Evolutionary conservation across 2,329 filamentous ascomycete genomes (phyloP).

Genomic region (Fusarium multiceps): DNA sequence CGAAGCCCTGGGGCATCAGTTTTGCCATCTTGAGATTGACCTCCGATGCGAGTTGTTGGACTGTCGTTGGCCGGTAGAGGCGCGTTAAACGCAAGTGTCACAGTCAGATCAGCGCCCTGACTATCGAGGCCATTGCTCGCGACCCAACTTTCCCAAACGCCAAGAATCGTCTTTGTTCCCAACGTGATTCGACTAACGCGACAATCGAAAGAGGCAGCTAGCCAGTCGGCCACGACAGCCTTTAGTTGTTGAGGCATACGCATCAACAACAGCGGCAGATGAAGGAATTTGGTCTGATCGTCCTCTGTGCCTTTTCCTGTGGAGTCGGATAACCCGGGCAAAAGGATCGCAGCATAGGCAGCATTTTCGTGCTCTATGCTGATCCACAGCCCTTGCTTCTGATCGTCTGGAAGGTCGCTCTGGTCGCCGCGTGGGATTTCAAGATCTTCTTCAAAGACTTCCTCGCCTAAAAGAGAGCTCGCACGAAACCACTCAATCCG

Average conservation of each 20-base stretch:
- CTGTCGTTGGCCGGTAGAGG: conserved; percentile 44
- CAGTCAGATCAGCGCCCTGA: conserved; percentile 57
- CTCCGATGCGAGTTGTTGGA: conserved; percentile 16
- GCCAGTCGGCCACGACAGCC: conserved; percentile 61
- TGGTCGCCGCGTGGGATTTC: conserved; percentile 22
- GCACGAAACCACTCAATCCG: conserved; percentile 60
- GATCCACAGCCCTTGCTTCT: conserved; percentile 56
- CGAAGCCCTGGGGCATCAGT: conserved; percentile 48
- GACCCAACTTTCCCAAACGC: conserved; percentile 65
- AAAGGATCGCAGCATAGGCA: conserved; percentile 61
- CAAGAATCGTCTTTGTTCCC: conserved; percentile 62
- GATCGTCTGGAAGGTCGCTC: conserved; percentile 38
- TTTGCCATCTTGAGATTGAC: conserved; percentile 31
- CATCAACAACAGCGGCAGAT: conserved; percentile 64
- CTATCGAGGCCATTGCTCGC: conserved; percentile 51
- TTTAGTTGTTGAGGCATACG: conserved; percentile 67
- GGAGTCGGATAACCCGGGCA: conserved; percentile 53
- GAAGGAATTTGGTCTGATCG: conserved; percentile 53
- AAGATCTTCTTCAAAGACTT: conserved; percentile 32
- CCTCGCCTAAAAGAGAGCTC: conserved; percentile 48
- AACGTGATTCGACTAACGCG: conserved; percentile 63
- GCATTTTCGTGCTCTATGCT: conserved; percentile 65
- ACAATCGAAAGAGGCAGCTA: conserved; percentile 66
- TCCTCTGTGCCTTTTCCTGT: neutral
- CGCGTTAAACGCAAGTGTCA: conserved; percentile 64